Percentiles rank a stretch among this genome's conserved stretches.
Conservation (phyloP, 192 early-diverging fungal genomes). For the Linnemannia zychae region DNA sequence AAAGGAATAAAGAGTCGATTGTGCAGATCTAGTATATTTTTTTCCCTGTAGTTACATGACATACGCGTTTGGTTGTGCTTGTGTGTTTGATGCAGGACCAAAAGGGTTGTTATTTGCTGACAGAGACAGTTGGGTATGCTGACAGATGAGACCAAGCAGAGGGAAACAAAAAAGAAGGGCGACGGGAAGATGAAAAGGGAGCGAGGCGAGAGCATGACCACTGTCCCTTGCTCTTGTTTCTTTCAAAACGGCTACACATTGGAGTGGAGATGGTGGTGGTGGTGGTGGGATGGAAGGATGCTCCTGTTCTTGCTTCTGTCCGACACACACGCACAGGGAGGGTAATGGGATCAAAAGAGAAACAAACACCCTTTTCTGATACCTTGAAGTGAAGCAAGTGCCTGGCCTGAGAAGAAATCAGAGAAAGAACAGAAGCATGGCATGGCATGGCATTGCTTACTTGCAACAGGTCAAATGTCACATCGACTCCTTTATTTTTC, state of each 20-base stretch:
- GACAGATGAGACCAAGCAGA: neutral
- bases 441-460: no score
- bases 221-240: neutral
- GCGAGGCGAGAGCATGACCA: neutral
- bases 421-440: no score
- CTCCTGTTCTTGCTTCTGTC: no score
- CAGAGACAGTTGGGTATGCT: neutral
- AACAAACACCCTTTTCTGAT: no score
- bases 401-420: no score
- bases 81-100: constrained; percentile 1
- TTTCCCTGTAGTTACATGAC: no score
- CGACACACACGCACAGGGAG: no score
- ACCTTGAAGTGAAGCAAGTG: no score
- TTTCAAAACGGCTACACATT: neutral
- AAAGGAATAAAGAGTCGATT: neutral
- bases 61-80: neutral
- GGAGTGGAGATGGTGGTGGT: neutral
- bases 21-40: neutral
- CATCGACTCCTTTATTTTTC: neutral
- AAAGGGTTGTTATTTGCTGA: neutral
- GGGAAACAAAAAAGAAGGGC: neutral
- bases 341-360: no score
- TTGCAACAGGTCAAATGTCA: neutral
- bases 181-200: neutral
- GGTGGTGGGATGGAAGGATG: no score